Base-by-base conservation (phyloP, 2,329 filamentous ascomycete species). In the Coleophoma crateriformis region DNA sequence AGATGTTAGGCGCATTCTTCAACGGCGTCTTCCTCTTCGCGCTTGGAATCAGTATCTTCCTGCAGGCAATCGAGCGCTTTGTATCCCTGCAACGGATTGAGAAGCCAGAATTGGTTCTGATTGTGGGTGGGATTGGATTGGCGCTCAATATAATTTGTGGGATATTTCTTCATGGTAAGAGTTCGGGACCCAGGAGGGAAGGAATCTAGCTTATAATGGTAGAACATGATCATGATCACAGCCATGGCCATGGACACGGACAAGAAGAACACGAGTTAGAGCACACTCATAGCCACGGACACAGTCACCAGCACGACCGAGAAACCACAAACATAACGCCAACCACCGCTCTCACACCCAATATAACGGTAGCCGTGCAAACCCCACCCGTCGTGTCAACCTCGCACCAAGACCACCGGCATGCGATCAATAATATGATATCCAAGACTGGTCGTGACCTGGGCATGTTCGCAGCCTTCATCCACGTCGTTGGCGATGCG, bases 1-100 rank as follows among this genome's bases (percentile, higher is more conserved):
- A 80, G n/a, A 65, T 90, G 1, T 71, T 91, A 0, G 87, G 87
- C 5, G 85, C 85, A 19, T 91, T 91, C 66, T 91, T 90, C 74
- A 91, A 91, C 59, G 87, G 87, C 13, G 82, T 84, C 1, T 87
- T 91, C 51, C 74, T 91, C 1, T 66, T 90, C 14, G 86, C 84
- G 1, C 70, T 91, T 2, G 85, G 85, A 1, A 66, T 90, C 34
- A 88, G 84, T 64, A 87, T 90, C 45, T 76, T 86, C 33, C 68
- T 90, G 3, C 87, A 90, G 61, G 83, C 86, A 0, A 75, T 90
- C 46, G 85, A 90, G 65, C 73, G 86, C 34, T 88, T 88, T 59
- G 72, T 85, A 17, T 69, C 75, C 3, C 61, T 85, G 3, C 64
- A 79, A 53, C 67, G 78, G 81, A 71, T 91, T 41, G 71, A 87